These are phyloP conservation scores for Beauveria sp. DNA, from an alignment of 2,329 filamentous ascomycete genomes.

Conservation along the genomic window DNA sequence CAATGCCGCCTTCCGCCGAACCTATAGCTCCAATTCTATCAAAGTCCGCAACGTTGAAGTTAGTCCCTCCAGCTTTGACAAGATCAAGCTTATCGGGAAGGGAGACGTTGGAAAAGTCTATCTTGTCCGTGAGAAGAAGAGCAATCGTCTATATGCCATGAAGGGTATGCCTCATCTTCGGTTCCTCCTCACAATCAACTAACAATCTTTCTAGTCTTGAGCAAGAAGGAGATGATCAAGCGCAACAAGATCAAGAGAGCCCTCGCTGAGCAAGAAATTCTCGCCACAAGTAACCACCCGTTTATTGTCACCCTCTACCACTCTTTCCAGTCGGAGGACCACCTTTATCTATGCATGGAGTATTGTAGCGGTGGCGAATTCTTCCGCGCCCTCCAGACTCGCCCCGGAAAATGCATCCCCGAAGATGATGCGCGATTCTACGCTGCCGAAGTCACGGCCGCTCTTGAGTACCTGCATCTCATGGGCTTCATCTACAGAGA, in stretches of 20 bases:
- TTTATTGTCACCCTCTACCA: conserved; percentile 99
- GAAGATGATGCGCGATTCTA: conserved; percentile 97
- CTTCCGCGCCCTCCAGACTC: conserved; percentile 91
- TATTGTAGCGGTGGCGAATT: conserved; percentile 99
- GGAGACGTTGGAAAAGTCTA: conserved; percentile 99
- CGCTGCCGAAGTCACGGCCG: conserved; percentile 92
- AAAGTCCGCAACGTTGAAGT: conserved; percentile 97
- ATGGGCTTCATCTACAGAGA: conserved; percentile 99
- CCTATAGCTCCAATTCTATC: conserved; percentile 98
- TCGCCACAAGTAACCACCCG: conserved; percentile 96
- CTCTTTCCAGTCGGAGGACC: conserved; percentile 97
- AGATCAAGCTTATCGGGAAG: conserved; percentile 98
- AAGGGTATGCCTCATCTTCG: conserved; percentile 59
- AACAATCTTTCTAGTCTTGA: conserved; percentile 58
- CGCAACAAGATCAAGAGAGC: conserved; percentile 99
- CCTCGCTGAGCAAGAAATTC: conserved; percentile 92
- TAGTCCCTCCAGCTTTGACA: conserved; percentile 91
- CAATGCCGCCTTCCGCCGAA: conserved; percentile 75
- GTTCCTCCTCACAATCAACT: not conserved
- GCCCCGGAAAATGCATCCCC: conserved; percentile 92
- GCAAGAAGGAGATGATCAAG: conserved; percentile 99
- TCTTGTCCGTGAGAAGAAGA: conserved; percentile 96
- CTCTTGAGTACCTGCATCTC: conserved; percentile 89
- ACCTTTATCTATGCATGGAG: conserved; percentile 99
- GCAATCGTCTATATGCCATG: conserved; percentile 90